Evolutionary conservation across 768 basidiomycete species (phyloP), one percentile per base, ranked within the genome.

Genomic region (Suillus spraguei): DNA sequence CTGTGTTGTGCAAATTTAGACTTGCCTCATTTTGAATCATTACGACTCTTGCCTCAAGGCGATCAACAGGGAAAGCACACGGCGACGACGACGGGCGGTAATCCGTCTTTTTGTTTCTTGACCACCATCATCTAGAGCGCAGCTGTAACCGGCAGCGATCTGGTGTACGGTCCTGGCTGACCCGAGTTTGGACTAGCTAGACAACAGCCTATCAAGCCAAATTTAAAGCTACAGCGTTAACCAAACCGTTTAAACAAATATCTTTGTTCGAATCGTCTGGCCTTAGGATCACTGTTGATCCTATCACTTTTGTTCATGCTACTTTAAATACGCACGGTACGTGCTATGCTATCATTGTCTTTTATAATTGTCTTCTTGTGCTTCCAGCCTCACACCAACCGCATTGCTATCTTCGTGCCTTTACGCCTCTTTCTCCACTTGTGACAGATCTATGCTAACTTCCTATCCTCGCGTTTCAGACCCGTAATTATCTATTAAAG

Each of bases 401-500:
- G 67, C 74, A 52, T 71, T 71, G 71, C 73, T 53, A 63, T 64
- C 58, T 42, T 62, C 41, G 20, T 56, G 36, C 50, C 39, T 64
- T 50, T 69, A 46, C 59, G 52, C 65, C 54, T 53, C n/a, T 53
- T 54, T 64, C 64, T 60, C 54, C 39, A 64, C 65, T 41, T 67
- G 39, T 70, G 71, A 66, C 71, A 64, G n/a, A 24, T 22, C 55
- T 54, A 17, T 24, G 8, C 55, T 60, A 47, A 61, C 60, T 46
- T 60, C 5, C 64, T 49, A 60, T 46, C 44, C 59, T 68, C 49
- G 41, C 65, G 68, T 63, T 47, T 63, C 63, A 75, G 72, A 69
- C 60, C 74, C 66, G 60, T 71, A 64, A 70, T 71, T 62, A 72
- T 72, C 68, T 71, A 68, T 64, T 68, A 66, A 65, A 63, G 63